Base-by-base conservation (phyloP, 768 basidiomycete genomes). In the Coprinellus aureogranulatus region DNA sequence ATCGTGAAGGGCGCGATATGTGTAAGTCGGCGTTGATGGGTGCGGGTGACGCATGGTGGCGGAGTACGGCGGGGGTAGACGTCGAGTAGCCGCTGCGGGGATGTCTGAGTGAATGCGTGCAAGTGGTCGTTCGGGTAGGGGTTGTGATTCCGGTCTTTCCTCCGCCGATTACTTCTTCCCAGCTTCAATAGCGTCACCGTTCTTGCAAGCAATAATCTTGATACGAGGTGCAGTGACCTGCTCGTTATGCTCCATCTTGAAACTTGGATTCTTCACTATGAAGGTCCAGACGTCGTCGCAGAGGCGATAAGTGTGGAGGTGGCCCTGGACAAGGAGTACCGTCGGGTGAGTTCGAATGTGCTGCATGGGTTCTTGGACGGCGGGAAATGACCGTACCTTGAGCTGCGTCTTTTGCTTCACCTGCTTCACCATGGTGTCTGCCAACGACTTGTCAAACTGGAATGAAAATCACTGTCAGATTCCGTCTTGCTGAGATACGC, bases 281-380 rank as follows among this genome's bases (percentile, higher is more conserved):
- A 98, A 99, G 53, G 96, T 98, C 97, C 97, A 98, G 48, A 98
- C 96, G 68, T 95, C 94, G 75, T 96, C 94, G 70, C 92, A 93
- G 3, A 93, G 80, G 8, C 92, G 86, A 72, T 97, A 99, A 2
- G 94, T 98, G 63, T 90, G 84, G 54, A 98, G 74, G 69, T 95
- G 90, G 18, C 94, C 96, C 92, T 50, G 14, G 6, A n/a, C n/a
- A n/a, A 34, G 34, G 34, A 6, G 34, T 14, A 14, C 8, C 6
- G 34, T 14, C 34, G 34, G 34, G 34, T 34, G 34, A 34, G 34
- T n/a, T n/a, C n/a, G n/a, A n/a, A n/a, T n/a, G n/a, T n/a, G n/a
- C n/a, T n/a, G n/a, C n/a, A n/a, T n/a, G n/a, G n/a, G n/a, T n/a
- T n/a, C n/a, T n/a, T n/a, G n/a, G n/a, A n/a, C 31, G 20, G 28